phyloP scores from a whole-genome alignment of 306 rosid genomes.

The Rosa chinensis region DNA sequence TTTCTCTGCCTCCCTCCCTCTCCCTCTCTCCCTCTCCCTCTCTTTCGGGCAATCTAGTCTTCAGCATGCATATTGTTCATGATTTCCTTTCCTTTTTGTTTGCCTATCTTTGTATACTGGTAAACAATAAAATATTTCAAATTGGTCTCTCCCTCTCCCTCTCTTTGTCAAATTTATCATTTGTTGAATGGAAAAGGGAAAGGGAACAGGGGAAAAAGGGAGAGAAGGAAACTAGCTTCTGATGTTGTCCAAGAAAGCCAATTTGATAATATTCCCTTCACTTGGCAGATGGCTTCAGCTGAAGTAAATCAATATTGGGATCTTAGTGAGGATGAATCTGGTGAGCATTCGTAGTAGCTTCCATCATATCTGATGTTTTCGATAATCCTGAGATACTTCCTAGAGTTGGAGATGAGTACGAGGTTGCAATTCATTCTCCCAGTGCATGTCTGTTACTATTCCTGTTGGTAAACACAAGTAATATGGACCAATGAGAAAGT shows the following conservation, averaged over 20 bases:
- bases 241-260: background rate
- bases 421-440: conserved; percentile 50
- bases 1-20: no score
- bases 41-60: no score
- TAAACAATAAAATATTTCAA: background rate
- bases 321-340: conserved; percentile 33
- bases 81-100: background rate
- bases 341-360: conserved; percentile 42
- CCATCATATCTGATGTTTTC: conserved; percentile 46
- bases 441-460: conserved; percentile 33
- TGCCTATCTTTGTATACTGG: background rate
- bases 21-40: no score
- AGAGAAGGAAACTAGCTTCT: background rate
- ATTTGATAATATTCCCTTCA: background rate
- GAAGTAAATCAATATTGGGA: conserved; percentile 33
- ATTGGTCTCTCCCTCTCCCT: background rate
- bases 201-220: background rate
- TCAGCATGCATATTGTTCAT: background rate
- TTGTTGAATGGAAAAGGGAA: background rate
- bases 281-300: conserved; percentile 40
- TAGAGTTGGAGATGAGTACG: conserved; percentile 63
- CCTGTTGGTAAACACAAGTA: conserved; percentile 9
- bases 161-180: background rate
- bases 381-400: conserved; percentile 62
- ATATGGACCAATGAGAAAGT: conserved; percentile 34